phyloP scores from a whole-genome alignment of 495 filamentous ascomycete genomes.

The Penicillium crystallinum region DNA sequence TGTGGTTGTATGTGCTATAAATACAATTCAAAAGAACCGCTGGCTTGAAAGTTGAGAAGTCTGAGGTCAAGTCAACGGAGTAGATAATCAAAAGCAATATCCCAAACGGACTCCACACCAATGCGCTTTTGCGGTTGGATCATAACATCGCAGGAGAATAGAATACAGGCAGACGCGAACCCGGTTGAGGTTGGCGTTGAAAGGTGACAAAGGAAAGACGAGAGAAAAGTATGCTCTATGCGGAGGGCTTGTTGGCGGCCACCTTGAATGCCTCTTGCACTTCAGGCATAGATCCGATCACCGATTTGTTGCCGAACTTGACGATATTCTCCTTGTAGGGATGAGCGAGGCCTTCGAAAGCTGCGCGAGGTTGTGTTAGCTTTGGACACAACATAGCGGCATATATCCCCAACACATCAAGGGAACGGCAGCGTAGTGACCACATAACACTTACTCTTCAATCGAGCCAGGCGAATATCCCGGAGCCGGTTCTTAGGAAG shows the following conservation, averaged over 20 bases:
- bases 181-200: slow-evolving; percentile 2
- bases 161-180: slow-evolving; percentile 25
- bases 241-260: slow-evolving; percentile 28
- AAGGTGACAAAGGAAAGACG: slow-evolving; percentile 12
- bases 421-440: neutral
- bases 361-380: slow-evolving; percentile 36
- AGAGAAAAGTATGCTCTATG: slow-evolving; percentile 16
- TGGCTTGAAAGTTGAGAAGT: slow-evolving; percentile 7
- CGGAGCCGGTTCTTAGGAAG: slow-evolving; percentile 92
- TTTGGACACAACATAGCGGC: neutral
- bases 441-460: slow-evolving; percentile 63
- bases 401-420: too few species aligned
- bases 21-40: slow-evolving; percentile 9
- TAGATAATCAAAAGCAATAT: slow-evolving; percentile 23
- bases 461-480: slow-evolving; percentile 75
- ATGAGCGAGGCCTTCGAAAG: slow-evolving; percentile 85
- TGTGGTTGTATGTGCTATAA: slow-evolving; percentile 8
- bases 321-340: slow-evolving; percentile 88
- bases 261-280: slow-evolving; percentile 44
- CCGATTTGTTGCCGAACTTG: slow-evolving; percentile 53
- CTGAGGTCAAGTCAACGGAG: slow-evolving; percentile 2
- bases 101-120: slow-evolving; percentile 41
- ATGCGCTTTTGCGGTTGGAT: slow-evolving; percentile 44
- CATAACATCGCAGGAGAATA: slow-evolving; percentile 28
- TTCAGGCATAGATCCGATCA: slow-evolving; percentile 38